These are phyloP conservation scores for Amanita muscaria DNA, from an alignment of 768 basidiomycete species.

Conservation along the genomic window DNA sequence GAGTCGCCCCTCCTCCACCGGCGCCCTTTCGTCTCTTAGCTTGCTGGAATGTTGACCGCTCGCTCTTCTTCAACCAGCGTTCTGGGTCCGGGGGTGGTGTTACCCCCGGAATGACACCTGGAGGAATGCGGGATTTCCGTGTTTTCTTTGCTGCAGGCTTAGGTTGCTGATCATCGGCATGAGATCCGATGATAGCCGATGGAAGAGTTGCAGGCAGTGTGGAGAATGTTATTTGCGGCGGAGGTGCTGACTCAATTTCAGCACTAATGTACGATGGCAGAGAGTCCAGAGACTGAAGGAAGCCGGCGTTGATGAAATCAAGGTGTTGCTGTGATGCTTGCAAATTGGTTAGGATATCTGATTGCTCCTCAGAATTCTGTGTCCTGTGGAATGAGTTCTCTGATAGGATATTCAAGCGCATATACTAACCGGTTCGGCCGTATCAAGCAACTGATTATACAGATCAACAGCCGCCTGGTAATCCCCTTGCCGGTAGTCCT, in stretches of 20 bases:
- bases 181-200: constrained; percentile 18
- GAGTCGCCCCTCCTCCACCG: constrained; percentile 56
- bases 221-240: constrained; percentile 37
- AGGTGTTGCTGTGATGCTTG: constrained; percentile 74
- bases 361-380: constrained; percentile 80
- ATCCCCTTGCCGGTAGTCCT: constrained; percentile 74
- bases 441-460: constrained; percentile 76
- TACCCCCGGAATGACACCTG: constrained; percentile 68
- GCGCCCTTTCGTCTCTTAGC: constrained; percentile 45
- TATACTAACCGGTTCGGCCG: constrained; percentile 60
- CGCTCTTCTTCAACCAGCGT: constrained; percentile 83
- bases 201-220: constrained; percentile 23
- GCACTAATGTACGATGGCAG: constrained; percentile 44
- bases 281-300: constrained; percentile 52
- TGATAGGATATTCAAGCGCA: background rate
- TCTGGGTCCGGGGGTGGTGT: constrained; percentile 82
- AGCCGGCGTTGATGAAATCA: constrained; percentile 73
- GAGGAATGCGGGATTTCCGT: constrained; percentile 60
- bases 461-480: constrained; percentile 69
- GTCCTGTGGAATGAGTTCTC: constrained; percentile 6
- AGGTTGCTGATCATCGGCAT: constrained; percentile 23
- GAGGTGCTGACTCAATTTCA: constrained; percentile 52
- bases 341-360: constrained; percentile 82
- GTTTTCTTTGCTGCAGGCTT: constrained; percentile 36
- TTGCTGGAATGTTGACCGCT: constrained; percentile 51